Conservation (phyloP, 345 rosid genomes). For the Eutrema heterophyllum region DNA sequence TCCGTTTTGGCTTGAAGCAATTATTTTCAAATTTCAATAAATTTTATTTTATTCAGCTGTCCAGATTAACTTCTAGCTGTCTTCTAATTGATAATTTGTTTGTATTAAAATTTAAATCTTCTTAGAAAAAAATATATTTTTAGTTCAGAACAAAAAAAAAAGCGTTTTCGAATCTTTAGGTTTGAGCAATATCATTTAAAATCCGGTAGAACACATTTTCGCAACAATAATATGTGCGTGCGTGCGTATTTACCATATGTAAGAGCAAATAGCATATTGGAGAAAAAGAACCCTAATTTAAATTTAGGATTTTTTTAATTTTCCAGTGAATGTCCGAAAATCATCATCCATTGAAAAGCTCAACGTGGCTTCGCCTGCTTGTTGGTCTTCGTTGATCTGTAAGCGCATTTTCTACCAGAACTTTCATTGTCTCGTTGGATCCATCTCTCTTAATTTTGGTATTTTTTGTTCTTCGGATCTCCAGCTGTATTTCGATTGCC, state of each 20-base stretch:
- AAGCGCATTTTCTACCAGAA: constrained; percentile 17
- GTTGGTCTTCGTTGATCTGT: constrained; percentile 33
- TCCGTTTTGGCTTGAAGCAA: neutral
- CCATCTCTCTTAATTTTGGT: neutral
- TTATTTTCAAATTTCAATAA: neutral
- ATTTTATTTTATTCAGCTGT: neutral
- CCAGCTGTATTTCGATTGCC: constrained; percentile 18
- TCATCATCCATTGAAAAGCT: constrained; percentile 31
- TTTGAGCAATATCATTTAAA: neutral
- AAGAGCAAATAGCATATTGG: neutral
- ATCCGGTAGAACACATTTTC: neutral
- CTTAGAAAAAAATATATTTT: neutral
- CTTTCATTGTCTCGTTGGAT: constrained; percentile 18
- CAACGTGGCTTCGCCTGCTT: constrained; percentile 20
- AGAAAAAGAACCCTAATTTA: constrained; percentile 32
- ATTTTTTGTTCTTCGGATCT: constrained; percentile 1
- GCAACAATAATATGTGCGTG: neutral
- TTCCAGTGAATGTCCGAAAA: constrained; percentile 23
- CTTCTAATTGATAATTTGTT: neutral
- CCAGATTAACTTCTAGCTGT: constrained; percentile 14
- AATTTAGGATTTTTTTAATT: constrained; percentile 19
- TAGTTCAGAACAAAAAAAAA: neutral
- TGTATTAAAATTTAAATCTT: neutral
- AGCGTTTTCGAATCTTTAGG: neutral
- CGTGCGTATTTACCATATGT: neutral